Evolutionary conservation across 192 early-diverging fungal species (phyloP).

Genomic region (Dissophora globulifera): DNA sequence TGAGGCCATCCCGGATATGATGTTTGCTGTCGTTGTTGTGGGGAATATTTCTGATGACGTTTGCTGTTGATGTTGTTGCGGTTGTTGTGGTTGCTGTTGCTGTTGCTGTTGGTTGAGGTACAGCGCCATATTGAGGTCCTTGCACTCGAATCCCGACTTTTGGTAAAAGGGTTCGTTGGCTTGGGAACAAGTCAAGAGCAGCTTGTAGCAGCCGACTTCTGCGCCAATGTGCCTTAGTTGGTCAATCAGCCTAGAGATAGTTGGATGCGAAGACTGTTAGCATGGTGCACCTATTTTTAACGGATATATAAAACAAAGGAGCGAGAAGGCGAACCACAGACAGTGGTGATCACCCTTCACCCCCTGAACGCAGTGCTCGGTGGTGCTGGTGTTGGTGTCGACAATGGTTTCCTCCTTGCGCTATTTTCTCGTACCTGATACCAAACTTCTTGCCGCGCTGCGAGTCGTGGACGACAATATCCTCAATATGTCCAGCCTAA

Average conservation of each 20-base stretch:
- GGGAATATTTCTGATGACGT: not conserved
- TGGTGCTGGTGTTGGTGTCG: too few species aligned
- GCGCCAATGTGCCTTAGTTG: slow-evolving; percentile 82
- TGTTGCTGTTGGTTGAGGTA: slow-evolving; percentile 54
- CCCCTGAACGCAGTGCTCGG: too few species aligned
- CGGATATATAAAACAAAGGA: not conserved
- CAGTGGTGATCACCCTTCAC: too few species aligned
- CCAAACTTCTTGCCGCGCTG: slow-evolving; percentile 80
- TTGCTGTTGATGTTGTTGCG: not conserved
- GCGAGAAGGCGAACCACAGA: not conserved
- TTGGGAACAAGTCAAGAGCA: slow-evolving; percentile 74
- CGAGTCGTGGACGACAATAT: slow-evolving; percentile 81
- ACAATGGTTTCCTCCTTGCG: too few species aligned
- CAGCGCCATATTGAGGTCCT: slow-evolving; percentile 78
- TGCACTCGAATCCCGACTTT: slow-evolving; percentile 87
- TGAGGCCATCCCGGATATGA: not conserved
- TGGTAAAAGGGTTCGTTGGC: slow-evolving; percentile 92
- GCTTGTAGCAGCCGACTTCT: slow-evolving; percentile 91
- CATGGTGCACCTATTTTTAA: too few species aligned
- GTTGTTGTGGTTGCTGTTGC: slow-evolving; percentile 16
- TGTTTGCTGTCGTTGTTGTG: not conserved
- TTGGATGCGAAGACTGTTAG: too few species aligned
- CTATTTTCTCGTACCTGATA: slow-evolving; percentile 39
- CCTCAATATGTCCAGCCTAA: slow-evolving; percentile 92
- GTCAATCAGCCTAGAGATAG: slow-evolving; percentile 75